Base-by-base conservation (phyloP, 2,329 filamentous ascomycete genomes). In the Fusarium pseudoanthophilum region DNA sequence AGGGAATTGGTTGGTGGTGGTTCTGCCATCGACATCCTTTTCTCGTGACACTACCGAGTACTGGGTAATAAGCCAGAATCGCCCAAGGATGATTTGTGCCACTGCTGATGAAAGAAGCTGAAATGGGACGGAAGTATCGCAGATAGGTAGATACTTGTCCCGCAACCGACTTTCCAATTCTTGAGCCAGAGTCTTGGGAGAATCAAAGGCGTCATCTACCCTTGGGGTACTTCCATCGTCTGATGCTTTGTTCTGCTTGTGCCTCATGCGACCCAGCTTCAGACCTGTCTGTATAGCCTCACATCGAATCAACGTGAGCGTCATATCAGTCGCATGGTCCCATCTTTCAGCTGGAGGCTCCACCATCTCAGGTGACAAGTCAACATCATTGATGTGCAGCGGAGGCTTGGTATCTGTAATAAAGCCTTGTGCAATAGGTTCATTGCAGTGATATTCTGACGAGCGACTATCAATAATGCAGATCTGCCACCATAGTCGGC, bases 291-390 rank as follows among this genome's bases (percentile, higher is more conserved):
- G 53, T 10, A 57, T 57, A 4, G 53, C 53, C 21, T 57, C 53
- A 13, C 53, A 57, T 3, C 53, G 18, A 13, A 57, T 2, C 21
- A 45, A 2, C 4, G 53, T 57, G 28, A 57, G 53, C 7, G 39
- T 57, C 53, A 57, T 57, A 0, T 57, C 53, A 24, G 53, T 57
- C 10, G 53, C 53, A 13, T 15, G 37, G 53, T 34, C 53, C 53
- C 53, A 57, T 32, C 37, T 21, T 34, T 45, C 53, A 45, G 39
- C 53, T 34, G 53, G 53, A 34, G 53, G 28, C 37, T 34, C 53
- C 16, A 34, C 26, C 53, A 57, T 57, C 13, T 57, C 53, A 9
- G 37, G 39, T 34, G 21, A 45, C 16, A 45, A 9, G 16, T 57
- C 53, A 30, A 45, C 18, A 57, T 57, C 53, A 2, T 57, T 57